phyloP scores from a whole-genome alignment of 78 protist species.

The Dictyostelium intermedium region DNA sequence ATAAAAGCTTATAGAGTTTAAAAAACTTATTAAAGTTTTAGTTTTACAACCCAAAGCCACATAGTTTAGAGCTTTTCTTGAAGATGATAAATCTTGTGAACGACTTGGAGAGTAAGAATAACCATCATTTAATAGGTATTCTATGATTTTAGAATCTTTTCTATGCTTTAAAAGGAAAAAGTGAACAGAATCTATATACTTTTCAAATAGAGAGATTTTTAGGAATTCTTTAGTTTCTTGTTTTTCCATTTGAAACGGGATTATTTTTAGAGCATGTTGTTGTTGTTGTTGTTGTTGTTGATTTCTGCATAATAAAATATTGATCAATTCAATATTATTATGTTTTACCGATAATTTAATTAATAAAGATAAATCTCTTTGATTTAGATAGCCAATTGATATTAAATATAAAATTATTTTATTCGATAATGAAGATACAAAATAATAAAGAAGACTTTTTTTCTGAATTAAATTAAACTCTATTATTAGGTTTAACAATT shows the following conservation, averaged over 20 bases:
- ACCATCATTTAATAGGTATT: not conserved
- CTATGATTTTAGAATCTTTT: too few relatives aligned
- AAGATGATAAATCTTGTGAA: not conserved
- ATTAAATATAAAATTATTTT: too few relatives aligned
- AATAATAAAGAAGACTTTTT: too few relatives aligned
- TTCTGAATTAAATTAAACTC: too few relatives aligned
- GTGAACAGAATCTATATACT: not conserved
- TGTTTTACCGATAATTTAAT: not conserved
- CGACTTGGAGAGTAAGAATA: not conserved
- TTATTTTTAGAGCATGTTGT: not conserved
- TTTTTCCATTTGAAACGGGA: not conserved
- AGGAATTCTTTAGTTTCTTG: not conserved
- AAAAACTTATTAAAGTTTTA: not conserved
- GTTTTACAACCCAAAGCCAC: not conserved
- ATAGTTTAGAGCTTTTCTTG: not conserved
- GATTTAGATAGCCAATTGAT: not conserved
- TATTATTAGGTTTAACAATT: too few relatives aligned
- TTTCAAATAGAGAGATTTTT: not conserved
- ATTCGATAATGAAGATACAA: too few relatives aligned
- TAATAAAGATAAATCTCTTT: not conserved
- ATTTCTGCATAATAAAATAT: not conserved
- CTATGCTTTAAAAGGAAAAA: not conserved
- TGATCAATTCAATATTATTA: not conserved
- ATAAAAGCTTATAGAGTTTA: not conserved
- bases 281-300: not conserved